Conservation (phyloP, 2,329 filamentous ascomycete genomes). For the Cercospora citrullina region DNA sequence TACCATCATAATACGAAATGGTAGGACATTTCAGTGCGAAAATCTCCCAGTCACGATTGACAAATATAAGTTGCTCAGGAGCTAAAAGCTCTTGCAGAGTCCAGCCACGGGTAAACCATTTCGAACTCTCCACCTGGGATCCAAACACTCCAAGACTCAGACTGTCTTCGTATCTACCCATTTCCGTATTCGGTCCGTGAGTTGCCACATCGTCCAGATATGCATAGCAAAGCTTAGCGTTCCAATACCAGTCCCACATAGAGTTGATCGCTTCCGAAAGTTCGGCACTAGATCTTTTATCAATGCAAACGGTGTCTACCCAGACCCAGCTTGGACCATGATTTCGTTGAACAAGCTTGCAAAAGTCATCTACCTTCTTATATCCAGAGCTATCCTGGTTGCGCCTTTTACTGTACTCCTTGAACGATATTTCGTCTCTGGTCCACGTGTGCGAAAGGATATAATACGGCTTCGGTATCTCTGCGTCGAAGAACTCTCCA, state of each 20-base stretch:
- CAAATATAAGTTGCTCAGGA: background rate
- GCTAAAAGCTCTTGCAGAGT: constrained; percentile 4
- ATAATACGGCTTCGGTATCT: background rate
- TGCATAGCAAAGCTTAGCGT: background rate
- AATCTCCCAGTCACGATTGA: background rate
- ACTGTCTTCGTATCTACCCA: no score
- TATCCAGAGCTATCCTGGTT: background rate
- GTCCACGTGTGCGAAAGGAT: constrained; percentile 10
- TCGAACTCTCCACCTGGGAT: background rate
- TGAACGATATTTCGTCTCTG: constrained; percentile 1
- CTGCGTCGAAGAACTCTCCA: background rate
- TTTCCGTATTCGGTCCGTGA: no score
- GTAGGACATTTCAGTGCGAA: no score
- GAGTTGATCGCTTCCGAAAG: constrained; percentile 1
- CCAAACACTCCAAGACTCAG: no score
- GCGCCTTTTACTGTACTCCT: background rate
- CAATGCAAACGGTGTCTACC: background rate
- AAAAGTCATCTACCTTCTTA: background rate
- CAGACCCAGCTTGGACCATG: background rate
- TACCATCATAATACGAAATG: no score
- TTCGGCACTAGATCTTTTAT: constrained; percentile 2
- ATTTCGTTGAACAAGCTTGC: background rate
- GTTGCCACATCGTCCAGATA: background rate
- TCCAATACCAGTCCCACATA: background rate
- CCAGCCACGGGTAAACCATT: constrained; percentile 5